A percentile compares a stretch with the other conserved stretches of the same genome.
These are phyloP conservation scores for Rhodamnia rubescens DNA, from an alignment of 345 rosid species.

Conservation along the genomic window DNA sequence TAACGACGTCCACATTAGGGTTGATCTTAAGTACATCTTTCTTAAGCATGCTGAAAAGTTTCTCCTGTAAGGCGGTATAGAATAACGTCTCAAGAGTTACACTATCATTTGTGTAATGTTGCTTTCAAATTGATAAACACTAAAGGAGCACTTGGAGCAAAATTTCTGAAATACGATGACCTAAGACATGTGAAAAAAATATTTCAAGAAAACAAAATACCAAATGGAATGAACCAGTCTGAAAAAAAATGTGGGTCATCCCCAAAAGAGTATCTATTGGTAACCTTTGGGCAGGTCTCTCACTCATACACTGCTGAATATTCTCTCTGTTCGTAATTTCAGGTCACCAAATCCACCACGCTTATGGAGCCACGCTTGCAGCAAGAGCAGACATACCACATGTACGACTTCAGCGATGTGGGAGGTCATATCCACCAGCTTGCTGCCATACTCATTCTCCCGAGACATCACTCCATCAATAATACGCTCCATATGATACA, in stretches of 20 bases:
- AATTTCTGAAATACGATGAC: not conserved
- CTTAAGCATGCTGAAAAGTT: slow-evolving; percentile 88
- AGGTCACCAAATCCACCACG: not conserved
- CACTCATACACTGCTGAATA: not conserved
- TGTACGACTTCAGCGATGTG: not conserved
- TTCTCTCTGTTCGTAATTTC: not conserved
- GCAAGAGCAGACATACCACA: not conserved
- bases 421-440: not conserved
- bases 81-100: not conserved
- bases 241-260: not conserved
- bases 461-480: not conserved
- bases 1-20: slow-evolving; percentile 76
- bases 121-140: not conserved
- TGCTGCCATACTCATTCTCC: not conserved
- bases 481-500: not conserved
- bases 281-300: not conserved
- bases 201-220: not conserved
- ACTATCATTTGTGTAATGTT: not conserved
- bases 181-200: not conserved
- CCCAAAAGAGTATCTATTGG: not conserved
- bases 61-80: slow-evolving; percentile 33
- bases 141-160: not conserved
- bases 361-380: not conserved
- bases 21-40: slow-evolving; percentile 46
- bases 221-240: not conserved